Conservation (phyloP, 352 stramenopile species). For the Salisapilia sapeloensis region DNA sequence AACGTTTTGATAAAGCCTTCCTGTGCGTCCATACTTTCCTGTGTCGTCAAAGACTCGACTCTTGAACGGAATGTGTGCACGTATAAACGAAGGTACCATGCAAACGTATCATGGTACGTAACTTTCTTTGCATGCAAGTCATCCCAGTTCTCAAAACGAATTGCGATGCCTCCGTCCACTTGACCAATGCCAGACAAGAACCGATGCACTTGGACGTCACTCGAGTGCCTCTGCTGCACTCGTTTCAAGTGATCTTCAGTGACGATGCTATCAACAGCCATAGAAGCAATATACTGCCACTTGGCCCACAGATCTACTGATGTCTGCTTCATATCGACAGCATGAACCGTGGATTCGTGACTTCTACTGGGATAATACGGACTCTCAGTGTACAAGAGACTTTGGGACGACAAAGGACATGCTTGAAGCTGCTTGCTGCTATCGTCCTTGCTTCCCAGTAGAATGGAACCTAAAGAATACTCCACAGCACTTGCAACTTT, state of each 20-base stretch:
- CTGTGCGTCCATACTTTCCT: conserved; percentile 2
- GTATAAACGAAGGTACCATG: conserved; percentile 71
- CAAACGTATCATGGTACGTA: conserved; percentile 52
- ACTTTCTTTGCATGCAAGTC: conserved; percentile 25
- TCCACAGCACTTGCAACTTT: conserved; percentile 6
- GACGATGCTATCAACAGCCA: conserved; percentile 3
- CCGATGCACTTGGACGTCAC: conserved; percentile 38
- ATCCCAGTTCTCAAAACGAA: conserved; percentile 46
- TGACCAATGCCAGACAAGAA: conserved; percentile 68
- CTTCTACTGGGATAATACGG: conserved; percentile 1
- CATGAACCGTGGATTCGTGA: background rate
- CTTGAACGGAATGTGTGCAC: conserved; percentile 40
- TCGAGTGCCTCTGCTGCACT: conserved; percentile 5
- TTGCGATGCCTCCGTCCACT: conserved; percentile 49
- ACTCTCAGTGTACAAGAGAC: conserved; percentile 16
- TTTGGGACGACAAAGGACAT: conserved; percentile 20
- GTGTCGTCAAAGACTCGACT: conserved; percentile 3
- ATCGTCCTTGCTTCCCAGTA: conserved; percentile 10
- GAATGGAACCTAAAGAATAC: conserved; percentile 25
- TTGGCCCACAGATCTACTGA: conserved; percentile 2
- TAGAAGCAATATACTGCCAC: conserved; percentile 1
- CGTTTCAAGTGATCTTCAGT: background rate
- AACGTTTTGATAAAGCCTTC: conserved; percentile 8
- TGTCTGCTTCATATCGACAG: conserved; percentile 10
- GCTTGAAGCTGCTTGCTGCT: conserved; percentile 6